Conservation (phyloP, 306 rosid genomes). For the Ziziphus jujuba region DNA sequence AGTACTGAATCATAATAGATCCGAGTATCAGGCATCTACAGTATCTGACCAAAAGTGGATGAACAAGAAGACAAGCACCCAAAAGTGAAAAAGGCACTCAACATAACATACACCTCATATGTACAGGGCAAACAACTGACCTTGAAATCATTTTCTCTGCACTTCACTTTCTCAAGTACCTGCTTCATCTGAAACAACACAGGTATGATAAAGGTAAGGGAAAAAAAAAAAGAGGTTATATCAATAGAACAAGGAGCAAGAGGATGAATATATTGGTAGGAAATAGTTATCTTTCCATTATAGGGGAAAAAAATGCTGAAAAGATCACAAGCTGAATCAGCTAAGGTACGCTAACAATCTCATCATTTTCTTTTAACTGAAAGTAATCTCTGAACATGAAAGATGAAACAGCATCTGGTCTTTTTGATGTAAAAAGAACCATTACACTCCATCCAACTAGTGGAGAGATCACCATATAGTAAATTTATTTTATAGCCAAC, state of each 20-base stretch:
- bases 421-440: background rate
- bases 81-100: too few species aligned
- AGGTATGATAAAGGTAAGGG: background rate
- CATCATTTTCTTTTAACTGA: background rate
- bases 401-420: background rate
- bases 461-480: background rate
- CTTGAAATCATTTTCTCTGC: conserved; percentile 54
- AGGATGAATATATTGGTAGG: background rate
- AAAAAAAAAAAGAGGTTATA: background rate
- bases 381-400: background rate
- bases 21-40: background rate
- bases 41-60: background rate
- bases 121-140: conserved; percentile 44
- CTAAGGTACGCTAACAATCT: background rate
- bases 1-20: background rate
- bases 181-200: conserved; percentile 49
- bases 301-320: too few species aligned
- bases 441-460: background rate
- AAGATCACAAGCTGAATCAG: too few species aligned
- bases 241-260: background rate
- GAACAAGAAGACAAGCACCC: background rate
- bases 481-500: conserved; percentile 35
- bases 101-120: background rate
- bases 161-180: conserved; percentile 57
- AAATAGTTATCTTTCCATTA: background rate